A percentile compares a stretch with the other conserved stretches of the same genome.
These are phyloP conservation scores for Coemansia sp. DNA, from an alignment of 192 early-diverging fungal genomes.

Conservation along the genomic window DNA sequence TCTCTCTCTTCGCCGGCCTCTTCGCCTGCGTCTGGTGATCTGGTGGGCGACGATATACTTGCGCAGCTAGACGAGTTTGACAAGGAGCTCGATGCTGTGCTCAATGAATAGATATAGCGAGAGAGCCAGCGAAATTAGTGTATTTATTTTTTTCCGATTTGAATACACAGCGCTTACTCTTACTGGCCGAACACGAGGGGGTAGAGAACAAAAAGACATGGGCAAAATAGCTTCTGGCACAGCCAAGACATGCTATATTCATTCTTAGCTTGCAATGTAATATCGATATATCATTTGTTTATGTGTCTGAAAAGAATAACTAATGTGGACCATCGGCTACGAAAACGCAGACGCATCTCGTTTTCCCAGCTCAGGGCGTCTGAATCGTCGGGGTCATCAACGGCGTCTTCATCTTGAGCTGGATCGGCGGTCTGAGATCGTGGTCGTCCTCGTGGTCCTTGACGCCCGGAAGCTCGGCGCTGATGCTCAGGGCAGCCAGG, in stretches of 20 bases:
- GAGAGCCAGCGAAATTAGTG: background rate
- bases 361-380: conserved; percentile 47
- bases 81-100: conserved; percentile 38
- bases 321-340: too few relatives aligned
- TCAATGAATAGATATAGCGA: conserved; percentile 6
- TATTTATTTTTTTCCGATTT: background rate
- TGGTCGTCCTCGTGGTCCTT: conserved; percentile 51
- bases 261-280: too few relatives aligned
- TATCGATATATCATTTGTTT: too few relatives aligned
- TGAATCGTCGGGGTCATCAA: conserved; percentile 55
- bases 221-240: too few relatives aligned
- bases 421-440: conserved; percentile 53
- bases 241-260: too few relatives aligned
- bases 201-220: too few relatives aligned
- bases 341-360: too few relatives aligned
- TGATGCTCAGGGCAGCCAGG: conserved; percentile 50
- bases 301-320: background rate
- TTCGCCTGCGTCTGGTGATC: background rate
- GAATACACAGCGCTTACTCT: too few relatives aligned
- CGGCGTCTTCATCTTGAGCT: conserved; percentile 59
- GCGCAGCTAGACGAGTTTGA: conserved; percentile 52
- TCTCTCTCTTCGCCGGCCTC: background rate
- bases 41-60: conserved; percentile 21
- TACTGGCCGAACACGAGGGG: too few relatives aligned
- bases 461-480: conserved; percentile 49